Conservation (phyloP, 345 rosid species). For the Citrus glauca region DNA sequence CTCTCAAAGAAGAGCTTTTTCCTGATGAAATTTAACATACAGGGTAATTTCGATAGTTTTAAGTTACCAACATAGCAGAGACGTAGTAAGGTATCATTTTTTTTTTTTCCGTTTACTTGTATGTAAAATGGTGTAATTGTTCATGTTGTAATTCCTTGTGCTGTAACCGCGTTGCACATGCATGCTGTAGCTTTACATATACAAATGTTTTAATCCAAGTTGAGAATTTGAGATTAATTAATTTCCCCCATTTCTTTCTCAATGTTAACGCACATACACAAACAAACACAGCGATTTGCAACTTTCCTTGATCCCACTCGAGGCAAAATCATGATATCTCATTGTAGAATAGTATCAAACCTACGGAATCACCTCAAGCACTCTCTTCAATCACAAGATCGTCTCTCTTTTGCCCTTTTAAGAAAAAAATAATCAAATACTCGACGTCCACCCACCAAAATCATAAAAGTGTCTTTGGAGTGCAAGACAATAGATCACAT, state of each 20-base stretch:
- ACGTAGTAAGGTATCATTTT: not conserved
- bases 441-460: not conserved
- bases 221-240: conserved; percentile 1
- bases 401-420: conserved; percentile 1
- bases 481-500: not conserved
- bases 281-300: not conserved
- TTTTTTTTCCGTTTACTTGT: not conserved
- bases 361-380: not conserved
- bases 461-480: not conserved
- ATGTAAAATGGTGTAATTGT: not conserved
- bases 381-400: not conserved
- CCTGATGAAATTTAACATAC: conserved; percentile 42
- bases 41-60: not conserved
- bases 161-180: not conserved
- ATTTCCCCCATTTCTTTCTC: not conserved
- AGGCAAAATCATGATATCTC: conserved; percentile 10
- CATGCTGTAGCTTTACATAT: not conserved
- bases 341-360: not conserved
- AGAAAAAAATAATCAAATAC: not conserved
- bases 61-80: not conserved
- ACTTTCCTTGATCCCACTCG: not conserved
- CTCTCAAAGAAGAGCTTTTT: conserved; percentile 76
- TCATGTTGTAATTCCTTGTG: not conserved
- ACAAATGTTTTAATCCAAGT: not conserved
- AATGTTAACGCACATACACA: not conserved